These are phyloP conservation scores for Colletotrichum abscissum DNA, from an alignment of 2,329 filamentous ascomycete species.

Conservation along the genomic window DNA sequence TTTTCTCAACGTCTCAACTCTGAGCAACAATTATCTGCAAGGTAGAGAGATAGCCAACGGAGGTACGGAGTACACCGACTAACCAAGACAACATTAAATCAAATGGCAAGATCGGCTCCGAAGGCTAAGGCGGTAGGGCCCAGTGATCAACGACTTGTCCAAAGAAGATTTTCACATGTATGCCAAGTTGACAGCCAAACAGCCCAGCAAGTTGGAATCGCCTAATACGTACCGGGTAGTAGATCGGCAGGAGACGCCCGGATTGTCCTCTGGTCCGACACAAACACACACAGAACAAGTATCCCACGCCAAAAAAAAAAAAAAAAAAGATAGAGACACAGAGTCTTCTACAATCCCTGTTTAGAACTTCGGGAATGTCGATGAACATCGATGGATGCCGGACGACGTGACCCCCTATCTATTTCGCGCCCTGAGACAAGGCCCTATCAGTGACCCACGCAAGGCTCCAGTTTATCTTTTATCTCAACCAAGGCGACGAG, in stretches of 20 bases:
- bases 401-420: slow-evolving; percentile 7
- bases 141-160: not conserved
- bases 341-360: slow-evolving; percentile 19
- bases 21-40: too few species aligned
- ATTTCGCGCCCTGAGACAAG: slow-evolving; percentile 27
- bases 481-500: slow-evolving; percentile 30
- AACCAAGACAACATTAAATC: not conserved
- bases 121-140: not conserved
- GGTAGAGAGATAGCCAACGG: too few species aligned
- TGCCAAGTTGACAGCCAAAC: slow-evolving; percentile 14
- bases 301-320: not conserved
- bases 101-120: not conserved
- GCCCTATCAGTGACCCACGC: slow-evolving; percentile 33
- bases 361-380: not conserved
- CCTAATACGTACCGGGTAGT: not conserved
- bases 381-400: slow-evolving; percentile 25
- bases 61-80: not conserved
- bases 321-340: too few species aligned
- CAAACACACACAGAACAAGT: not conserved
- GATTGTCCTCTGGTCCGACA: slow-evolving; percentile 10
- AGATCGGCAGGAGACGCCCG: slow-evolving; percentile 30
- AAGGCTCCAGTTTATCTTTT: slow-evolving; percentile 33
- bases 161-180: slow-evolving; percentile 32
- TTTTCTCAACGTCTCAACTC: not conserved
- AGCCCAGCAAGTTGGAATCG: slow-evolving; percentile 19